Percentiles rank a stretch among this genome's conserved stretches.
These are phyloP conservation scores for Cercophora samala DNA, from an alignment of 495 filamentous ascomycete genomes.

Conservation along the genomic window DNA sequence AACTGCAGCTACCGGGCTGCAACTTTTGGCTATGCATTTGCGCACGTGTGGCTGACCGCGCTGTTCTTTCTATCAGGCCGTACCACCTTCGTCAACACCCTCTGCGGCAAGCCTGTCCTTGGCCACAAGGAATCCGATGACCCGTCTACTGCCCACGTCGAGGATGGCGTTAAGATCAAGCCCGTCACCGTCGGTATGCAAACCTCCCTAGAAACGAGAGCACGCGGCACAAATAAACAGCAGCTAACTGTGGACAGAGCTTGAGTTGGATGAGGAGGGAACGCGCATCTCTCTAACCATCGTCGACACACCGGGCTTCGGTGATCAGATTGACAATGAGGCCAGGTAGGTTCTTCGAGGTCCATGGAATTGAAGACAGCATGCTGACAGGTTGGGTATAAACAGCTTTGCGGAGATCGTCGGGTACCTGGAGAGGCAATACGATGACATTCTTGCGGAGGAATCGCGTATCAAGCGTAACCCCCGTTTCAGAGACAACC, in stretches of 20 bases:
- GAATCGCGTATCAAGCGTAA: conserved; percentile 99
- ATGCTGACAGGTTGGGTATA: conserved; percentile 40
- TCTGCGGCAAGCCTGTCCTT: conserved; percentile 92
- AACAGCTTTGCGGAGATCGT: conserved; percentile 92
- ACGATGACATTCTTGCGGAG: conserved; percentile 97
- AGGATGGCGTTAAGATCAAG: conserved; percentile 97
- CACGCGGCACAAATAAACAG: not conserved
- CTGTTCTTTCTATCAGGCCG: conserved; percentile 57
- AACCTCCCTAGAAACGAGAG: conserved; percentile 12
- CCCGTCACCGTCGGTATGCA: conserved; percentile 90
- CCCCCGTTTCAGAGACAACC: conserved; percentile 97
- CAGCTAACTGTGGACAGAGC: conserved; percentile 55
- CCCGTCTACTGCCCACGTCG: conserved; percentile 78
- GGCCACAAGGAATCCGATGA: conserved; percentile 87
- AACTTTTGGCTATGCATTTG: not conserved
- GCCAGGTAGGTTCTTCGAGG: conserved; percentile 62
- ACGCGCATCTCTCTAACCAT: conserved; percentile 97
- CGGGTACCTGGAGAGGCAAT: conserved; percentile 96
- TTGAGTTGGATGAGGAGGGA: conserved; percentile 96
- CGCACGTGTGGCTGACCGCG: not conserved
- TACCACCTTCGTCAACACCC: conserved; percentile 98
- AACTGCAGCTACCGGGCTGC: not conserved
- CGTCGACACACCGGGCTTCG: conserved; percentile 97
- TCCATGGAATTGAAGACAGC: conserved; percentile 70
- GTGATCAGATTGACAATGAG: conserved; percentile 99